Conservation (phyloP, 208 protist species). For the Trypanosoma scelopori region DNA sequence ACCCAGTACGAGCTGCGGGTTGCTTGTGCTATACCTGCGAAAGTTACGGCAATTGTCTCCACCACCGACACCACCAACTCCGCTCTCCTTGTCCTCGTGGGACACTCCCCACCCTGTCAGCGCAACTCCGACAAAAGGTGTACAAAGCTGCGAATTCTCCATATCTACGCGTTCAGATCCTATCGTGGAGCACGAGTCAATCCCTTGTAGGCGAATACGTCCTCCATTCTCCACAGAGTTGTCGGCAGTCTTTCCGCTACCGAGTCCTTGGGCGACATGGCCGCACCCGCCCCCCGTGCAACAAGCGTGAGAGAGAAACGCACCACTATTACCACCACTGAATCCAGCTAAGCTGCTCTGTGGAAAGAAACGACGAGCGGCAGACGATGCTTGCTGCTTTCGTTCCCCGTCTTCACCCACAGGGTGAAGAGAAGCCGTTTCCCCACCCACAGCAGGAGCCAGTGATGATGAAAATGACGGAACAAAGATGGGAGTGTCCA, state of each 20-base stretch:
- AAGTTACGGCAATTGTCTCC: neutral
- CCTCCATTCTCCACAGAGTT: neutral
- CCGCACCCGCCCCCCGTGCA: neutral
- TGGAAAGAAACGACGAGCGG: neutral
- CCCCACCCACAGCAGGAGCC: neutral
- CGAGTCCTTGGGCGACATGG: neutral
- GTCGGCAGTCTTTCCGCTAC: neutral
- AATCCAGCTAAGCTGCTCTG: neutral
- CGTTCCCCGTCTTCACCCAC: neutral
- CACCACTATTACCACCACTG: too few species aligned
- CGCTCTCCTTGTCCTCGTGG: neutral
- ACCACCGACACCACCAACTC: too few species aligned
- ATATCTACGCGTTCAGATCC: neutral
- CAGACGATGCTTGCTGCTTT: neutral
- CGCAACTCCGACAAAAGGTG: constrained; percentile 24
- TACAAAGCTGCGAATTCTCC: neutral
- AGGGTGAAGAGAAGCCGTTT: neutral
- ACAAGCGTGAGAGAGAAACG: neutral
- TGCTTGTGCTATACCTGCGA: neutral
- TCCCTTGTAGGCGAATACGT: neutral
- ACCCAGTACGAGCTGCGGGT: constrained; percentile 21
- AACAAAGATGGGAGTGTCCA: constrained; percentile 26
- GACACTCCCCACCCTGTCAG: neutral
- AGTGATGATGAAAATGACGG: neutral
- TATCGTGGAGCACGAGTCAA: too few species aligned